phyloP scores from a whole-genome alignment of 2,329 filamentous ascomycete genomes.

The Drechslera avenae region DNA sequence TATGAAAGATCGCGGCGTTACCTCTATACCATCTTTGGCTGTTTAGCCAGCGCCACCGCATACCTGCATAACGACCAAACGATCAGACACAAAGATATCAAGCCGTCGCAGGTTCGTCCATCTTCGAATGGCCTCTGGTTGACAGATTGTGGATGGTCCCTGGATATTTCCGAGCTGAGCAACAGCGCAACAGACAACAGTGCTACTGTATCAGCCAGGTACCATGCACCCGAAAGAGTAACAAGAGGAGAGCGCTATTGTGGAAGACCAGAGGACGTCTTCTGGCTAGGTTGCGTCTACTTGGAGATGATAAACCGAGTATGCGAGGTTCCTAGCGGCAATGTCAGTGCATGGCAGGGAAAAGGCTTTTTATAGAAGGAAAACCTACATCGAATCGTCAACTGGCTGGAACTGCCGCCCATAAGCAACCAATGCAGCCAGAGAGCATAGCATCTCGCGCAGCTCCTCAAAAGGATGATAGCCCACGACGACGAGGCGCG shows the following conservation, averaged over 20 bases:
- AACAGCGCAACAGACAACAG: background rate
- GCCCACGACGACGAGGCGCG: too few species aligned
- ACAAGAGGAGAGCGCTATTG: background rate
- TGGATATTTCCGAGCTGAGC: background rate
- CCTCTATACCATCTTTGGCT: slow-evolving; percentile 3
- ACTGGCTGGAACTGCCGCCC: too few species aligned
- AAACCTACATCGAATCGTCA: too few species aligned
- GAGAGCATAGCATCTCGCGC: too few species aligned
- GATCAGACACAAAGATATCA: slow-evolving; percentile 24
- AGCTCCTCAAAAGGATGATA: too few species aligned
- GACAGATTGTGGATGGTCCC: slow-evolving; percentile 3
- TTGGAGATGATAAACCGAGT: slow-evolving; percentile 12
- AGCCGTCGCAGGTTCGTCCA: slow-evolving; percentile 21
- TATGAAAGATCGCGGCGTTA: background rate
- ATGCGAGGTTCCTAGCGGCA: too few species aligned
- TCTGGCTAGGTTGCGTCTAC: slow-evolving; percentile 26
- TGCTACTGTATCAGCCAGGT: background rate
- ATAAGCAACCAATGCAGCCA: too few species aligned
- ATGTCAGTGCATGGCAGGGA: too few species aligned
- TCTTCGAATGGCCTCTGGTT: slow-evolving; percentile 6
- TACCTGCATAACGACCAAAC: slow-evolving; percentile 16
- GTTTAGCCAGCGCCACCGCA: slow-evolving; percentile 14
- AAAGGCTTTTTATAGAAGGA: too few species aligned
- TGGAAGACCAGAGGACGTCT: slow-evolving; percentile 27
- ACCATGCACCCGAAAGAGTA: slow-evolving; percentile 7